Conservation (phyloP, 345 rosid species). For the Turritis glabra region DNA sequence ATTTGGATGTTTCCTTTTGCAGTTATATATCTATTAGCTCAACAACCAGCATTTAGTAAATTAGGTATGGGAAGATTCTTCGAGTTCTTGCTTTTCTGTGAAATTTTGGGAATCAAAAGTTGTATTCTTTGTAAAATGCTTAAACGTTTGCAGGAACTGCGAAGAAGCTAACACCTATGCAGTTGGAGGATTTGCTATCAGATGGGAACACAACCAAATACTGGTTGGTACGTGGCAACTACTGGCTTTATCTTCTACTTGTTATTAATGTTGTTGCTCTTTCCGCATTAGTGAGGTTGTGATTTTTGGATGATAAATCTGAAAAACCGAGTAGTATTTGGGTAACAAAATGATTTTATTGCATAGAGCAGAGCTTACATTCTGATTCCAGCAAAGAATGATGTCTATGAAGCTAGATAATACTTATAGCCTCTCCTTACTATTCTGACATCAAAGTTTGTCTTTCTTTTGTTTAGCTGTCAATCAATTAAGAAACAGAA, state of each 20-base stretch:
- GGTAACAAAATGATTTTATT: neutral
- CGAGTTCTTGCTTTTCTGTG: neutral
- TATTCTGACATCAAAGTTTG: neutral
- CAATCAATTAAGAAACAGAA: neutral
- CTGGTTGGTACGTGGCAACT: conserved; percentile 77
- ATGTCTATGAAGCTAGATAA: neutral
- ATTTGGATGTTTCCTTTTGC: conserved; percentile 35
- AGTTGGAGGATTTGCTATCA: conserved; percentile 73
- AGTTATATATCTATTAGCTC: conserved; percentile 69
- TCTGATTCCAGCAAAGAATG: neutral
- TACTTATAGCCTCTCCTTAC: neutral
- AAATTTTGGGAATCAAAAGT: neutral
- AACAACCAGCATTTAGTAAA: conserved; percentile 64
- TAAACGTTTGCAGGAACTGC: conserved; percentile 53
- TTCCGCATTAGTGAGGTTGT: neutral
- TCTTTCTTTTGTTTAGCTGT: neutral
- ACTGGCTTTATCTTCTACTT: conserved; percentile 13
- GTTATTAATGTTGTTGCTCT: neutral
- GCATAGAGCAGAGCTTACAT: neutral
- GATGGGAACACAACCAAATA: conserved; percentile 76
- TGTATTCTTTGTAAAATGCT: neutral
- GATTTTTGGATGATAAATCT: neutral
- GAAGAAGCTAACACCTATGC: conserved; percentile 77
- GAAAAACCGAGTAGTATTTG: neutral
- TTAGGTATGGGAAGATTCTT: conserved; percentile 53